Evolutionary conservation across 2,329 filamentous ascomycete species (phyloP), one percentile per base, ranked within the genome.

Genomic region (Trichoderma sp.): DNA sequence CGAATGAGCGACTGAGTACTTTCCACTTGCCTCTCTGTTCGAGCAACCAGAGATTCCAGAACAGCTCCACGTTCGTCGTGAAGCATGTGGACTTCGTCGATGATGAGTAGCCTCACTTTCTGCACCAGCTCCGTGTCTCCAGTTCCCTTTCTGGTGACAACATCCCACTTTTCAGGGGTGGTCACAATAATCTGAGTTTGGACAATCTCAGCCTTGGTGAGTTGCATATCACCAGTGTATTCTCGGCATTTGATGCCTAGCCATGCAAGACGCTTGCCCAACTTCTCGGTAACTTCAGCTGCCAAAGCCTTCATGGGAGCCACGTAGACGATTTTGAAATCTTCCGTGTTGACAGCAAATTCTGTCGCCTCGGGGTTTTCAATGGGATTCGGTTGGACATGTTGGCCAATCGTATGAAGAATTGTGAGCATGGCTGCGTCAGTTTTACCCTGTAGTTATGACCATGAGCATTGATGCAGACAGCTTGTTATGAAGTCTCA

Each of bases 31-130:
- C 95, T 86, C 80, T 98, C 91, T 0, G 96, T 99, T 73, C 95
- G 88, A 12, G 95, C 95, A 17, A 99, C 96, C 25, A 99, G 84
- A 6, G 94, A 97, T 77, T 99, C 95, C 32, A 99, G 86, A 0
- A 99, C 96, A 13, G 96, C 93, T 75, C 95, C 95, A 77, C 95
- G 89, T 78, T 98, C 95, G 77, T 99, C 95, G 75, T 99, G 96
- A 74, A 99, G 89, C 96, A 99, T 99, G 76, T 99, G 95, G 1
- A 99, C 95, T 81, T 99, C 95, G 78, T 99, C 95, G 70, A 99
- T 98, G 74, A 99, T 98, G 69, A 99, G 86, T 2, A 99, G 84
- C 12, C 94, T 89, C 27, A 99, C 95, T 77, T 99, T 99, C 74
- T 99, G 95, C 15, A 99, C 96, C 3, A 99, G 86, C 76, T 98